Evolutionary conservation across 257 asterid genomes (phyloP).

Genomic region (Oldenlandia corymbosa): DNA sequence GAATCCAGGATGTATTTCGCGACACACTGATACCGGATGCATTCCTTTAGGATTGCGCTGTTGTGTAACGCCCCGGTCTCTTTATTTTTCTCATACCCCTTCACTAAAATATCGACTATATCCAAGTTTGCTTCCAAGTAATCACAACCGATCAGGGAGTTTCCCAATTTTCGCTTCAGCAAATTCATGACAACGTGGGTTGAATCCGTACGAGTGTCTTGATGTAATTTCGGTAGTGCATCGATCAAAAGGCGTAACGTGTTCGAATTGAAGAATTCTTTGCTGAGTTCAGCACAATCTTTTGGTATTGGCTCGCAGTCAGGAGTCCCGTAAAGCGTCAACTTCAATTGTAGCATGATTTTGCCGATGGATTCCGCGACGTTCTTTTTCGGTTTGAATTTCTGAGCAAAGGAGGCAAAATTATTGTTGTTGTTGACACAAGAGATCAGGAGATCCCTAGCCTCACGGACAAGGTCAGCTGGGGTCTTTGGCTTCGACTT

Average conservation of each 20-base stretch:
- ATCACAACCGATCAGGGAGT: conserved; percentile 73
- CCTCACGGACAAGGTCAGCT: conserved; percentile 51
- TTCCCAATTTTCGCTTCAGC: conserved; percentile 78
- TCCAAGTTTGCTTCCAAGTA: conserved; percentile 76
- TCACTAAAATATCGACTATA: conserved; percentile 55
- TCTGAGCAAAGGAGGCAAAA: background rate
- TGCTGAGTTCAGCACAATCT: conserved; percentile 62
- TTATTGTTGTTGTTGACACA: conserved; percentile 28
- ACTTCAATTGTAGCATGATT: conserved; percentile 50
- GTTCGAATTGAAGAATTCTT: conserved; percentile 55
- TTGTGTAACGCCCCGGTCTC: conserved; percentile 64
- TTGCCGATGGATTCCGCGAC: conserved; percentile 53
- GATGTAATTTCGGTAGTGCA: conserved; percentile 51
- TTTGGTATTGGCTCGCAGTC: conserved; percentile 56
- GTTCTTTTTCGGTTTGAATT: conserved; percentile 54
- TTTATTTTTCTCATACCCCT: conserved; percentile 58
- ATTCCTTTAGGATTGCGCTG: conserved; percentile 78
- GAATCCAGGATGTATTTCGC: conserved; percentile 78
- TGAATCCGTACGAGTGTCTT: conserved; percentile 78
- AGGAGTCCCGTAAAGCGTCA: conserved; percentile 55
- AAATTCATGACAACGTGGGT: conserved; percentile 75
- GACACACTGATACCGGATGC: conserved; percentile 80
- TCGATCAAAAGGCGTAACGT: conserved; percentile 52
- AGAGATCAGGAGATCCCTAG: conserved; percentile 61
- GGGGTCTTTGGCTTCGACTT: conserved; percentile 68